phyloP scores from a whole-genome alignment of 225 moss, liverwort and hornwort genomes.

The Takakia lepidozioides region DNA sequence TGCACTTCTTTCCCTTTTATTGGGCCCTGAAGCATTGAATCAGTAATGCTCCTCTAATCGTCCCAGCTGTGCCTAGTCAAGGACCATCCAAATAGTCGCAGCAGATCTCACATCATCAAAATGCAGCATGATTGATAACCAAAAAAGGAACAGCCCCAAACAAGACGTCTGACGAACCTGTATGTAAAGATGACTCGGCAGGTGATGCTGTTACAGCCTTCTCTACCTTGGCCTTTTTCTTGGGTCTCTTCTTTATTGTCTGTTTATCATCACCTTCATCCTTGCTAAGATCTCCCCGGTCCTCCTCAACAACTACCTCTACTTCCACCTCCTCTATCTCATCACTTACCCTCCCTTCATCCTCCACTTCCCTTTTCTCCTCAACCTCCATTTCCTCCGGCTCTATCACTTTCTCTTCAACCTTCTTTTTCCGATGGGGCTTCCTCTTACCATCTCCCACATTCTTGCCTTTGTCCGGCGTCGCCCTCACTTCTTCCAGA shows the following conservation, averaged over 20 bases:
- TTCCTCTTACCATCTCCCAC: slow-evolving; percentile 41
- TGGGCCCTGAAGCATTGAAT: neutral
- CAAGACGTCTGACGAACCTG: slow-evolving; percentile 32
- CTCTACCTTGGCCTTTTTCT: slow-evolving; percentile 65
- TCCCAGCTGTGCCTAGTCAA: neutral
- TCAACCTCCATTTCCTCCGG: slow-evolving; percentile 36
- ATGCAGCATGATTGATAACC: too few relatives aligned
- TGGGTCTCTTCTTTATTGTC: slow-evolving; percentile 41
- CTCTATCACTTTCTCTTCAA: slow-evolving; percentile 48
- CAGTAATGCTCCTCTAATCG: neutral
- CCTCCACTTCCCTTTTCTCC: slow-evolving; percentile 52
- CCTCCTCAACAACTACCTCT: slow-evolving; percentile 22
- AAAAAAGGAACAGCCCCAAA: too few relatives aligned
- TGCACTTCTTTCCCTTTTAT: too few relatives aligned
- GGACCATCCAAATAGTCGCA: neutral
- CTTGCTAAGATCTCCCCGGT: slow-evolving; percentile 40
- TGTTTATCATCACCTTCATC: slow-evolving; percentile 48
- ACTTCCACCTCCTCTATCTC: slow-evolving; percentile 37
- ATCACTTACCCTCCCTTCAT: slow-evolving; percentile 46
- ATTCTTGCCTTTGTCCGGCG: slow-evolving; percentile 35
- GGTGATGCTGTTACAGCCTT: slow-evolving; percentile 37
- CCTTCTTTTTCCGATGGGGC: slow-evolving; percentile 53
- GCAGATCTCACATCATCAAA: neutral
- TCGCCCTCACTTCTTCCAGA: slow-evolving; percentile 21
- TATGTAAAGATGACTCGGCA: slow-evolving; percentile 50